A percentile compares a stretch with the other conserved stretches of the same genome.
Evolutionary conservation across 2,329 filamentous ascomycete genomes (phyloP).

Genomic region (Leptographium lundbergii): DNA sequence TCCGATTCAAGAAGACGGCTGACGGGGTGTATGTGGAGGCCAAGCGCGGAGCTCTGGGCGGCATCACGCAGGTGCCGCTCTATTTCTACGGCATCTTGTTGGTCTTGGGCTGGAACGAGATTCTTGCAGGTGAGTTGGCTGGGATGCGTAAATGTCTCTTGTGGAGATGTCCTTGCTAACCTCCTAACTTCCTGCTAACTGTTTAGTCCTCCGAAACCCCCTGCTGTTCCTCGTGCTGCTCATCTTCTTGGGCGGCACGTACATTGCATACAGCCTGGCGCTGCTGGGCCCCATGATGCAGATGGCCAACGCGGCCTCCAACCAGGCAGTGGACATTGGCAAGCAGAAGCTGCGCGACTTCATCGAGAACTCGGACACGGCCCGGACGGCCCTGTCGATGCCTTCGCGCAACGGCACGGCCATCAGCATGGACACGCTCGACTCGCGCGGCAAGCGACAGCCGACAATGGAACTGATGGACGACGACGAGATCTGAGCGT

Average conservation of each 20-base stretch:
- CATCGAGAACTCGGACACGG: slow-evolving; percentile 74
- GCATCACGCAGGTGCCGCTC: slow-evolving; percentile 82
- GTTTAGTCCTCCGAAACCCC: slow-evolving; percentile 77
- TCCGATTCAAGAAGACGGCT: slow-evolving; percentile 95
- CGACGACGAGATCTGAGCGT: slow-evolving; percentile 49
- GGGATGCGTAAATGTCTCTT: no score
- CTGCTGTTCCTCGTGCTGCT: slow-evolving; percentile 84
- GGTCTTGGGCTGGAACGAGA: slow-evolving; percentile 97
- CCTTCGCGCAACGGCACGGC: slow-evolving; percentile 26
- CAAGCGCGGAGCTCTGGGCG: slow-evolving; percentile 90
- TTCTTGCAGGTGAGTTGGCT: slow-evolving; percentile 64
- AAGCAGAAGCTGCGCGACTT: slow-evolving; percentile 88
- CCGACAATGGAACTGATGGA: slow-evolving; percentile 17
- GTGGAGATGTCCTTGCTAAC: not conserved
- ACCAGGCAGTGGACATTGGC: slow-evolving; percentile 79
- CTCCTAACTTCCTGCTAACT: not conserved
- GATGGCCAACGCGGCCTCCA: slow-evolving; percentile 80
- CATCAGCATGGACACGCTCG: slow-evolving; percentile 47
- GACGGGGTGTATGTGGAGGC: slow-evolving; percentile 97
- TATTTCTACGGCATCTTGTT: slow-evolving; percentile 90
- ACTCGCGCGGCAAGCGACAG: slow-evolving; percentile 44
- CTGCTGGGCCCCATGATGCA: slow-evolving; percentile 92
- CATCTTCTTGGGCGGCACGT: slow-evolving; percentile 61
- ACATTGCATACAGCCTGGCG: slow-evolving; percentile 87
- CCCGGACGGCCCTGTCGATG: slow-evolving; percentile 72